Evolutionary conservation across 2,329 filamentous ascomycete genomes (phyloP).

Genomic region (Calonectria multiphialidica): DNA sequence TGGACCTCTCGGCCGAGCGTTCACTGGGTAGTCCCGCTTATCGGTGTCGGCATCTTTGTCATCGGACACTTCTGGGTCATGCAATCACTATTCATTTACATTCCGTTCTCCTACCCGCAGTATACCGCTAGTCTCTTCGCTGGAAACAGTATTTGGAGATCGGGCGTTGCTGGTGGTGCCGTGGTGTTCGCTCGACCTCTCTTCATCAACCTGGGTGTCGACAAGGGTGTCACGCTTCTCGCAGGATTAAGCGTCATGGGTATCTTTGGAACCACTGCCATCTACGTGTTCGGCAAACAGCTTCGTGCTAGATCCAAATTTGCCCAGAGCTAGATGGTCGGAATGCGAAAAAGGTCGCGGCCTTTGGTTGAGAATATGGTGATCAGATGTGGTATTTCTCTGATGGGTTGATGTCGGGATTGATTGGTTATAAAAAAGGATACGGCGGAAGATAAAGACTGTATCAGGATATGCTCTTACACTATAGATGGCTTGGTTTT

Average conservation of each 20-base stretch:
- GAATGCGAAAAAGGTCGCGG: neutral
- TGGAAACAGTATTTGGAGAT: conserved; percentile 10
- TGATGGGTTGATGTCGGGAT: neutral
- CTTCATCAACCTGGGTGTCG: conserved; percentile 8
- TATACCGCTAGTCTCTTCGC: conserved; percentile 3
- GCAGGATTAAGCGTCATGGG: conserved; percentile 3
- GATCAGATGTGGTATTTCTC: neutral
- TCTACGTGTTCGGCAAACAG: conserved; percentile 4
- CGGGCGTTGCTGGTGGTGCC: neutral
- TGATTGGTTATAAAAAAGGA: too few species aligned
- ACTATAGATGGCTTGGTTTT: neutral
- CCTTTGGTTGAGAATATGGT: neutral
- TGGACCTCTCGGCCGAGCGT: conserved; percentile 67
- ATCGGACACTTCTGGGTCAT: conserved; percentile 65
- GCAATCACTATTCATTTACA: conserved; percentile 71
- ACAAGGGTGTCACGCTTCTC: conserved; percentile 5
- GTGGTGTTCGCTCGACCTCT: conserved; percentile 1
- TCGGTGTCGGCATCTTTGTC: conserved; percentile 67
- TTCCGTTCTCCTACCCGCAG: conserved; percentile 54
- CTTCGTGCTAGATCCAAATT: conserved; percentile 7
- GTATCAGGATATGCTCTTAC: neutral
- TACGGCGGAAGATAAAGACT: neutral
- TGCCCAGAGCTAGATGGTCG: neutral
- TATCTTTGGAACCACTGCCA: conserved; percentile 8
- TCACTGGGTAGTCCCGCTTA: conserved; percentile 67